Evolutionary conservation across 257 asterid species (phyloP).

Genomic region (Schizonepeta tenuifolia): DNA sequence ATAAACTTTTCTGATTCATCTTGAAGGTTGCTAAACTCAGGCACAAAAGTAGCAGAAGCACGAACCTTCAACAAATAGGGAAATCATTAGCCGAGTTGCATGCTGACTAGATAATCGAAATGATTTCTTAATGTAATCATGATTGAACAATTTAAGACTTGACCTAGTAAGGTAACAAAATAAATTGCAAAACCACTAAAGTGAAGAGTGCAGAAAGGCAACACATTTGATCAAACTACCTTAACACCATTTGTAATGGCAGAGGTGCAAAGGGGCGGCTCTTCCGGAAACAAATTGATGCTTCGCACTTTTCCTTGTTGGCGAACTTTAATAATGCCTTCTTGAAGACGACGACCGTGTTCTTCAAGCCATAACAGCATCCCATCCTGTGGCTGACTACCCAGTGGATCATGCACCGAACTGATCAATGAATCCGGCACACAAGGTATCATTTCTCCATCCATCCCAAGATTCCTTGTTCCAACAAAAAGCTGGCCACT

Average conservation of each 20-base stretch:
- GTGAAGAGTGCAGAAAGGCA: background rate
- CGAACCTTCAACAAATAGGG: slow-evolving; percentile 64
- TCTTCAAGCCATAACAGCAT: slow-evolving; percentile 94
- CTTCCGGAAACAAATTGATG: slow-evolving; percentile 78
- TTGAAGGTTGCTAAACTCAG: slow-evolving; percentile 74
- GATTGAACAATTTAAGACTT: slow-evolving; percentile 1
- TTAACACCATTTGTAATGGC: slow-evolving; percentile 81
- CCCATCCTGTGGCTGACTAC: slow-evolving; percentile 68
- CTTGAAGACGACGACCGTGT: slow-evolving; percentile 68
- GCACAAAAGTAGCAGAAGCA: slow-evolving; percentile 84
- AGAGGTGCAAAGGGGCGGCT: slow-evolving; percentile 68
- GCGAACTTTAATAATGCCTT: slow-evolving; percentile 64
- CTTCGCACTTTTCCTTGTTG: slow-evolving; percentile 56
- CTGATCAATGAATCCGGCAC: slow-evolving; percentile 66
- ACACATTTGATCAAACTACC: slow-evolving; percentile 45
- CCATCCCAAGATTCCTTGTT: slow-evolving; percentile 65
- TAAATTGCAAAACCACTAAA: background rate
- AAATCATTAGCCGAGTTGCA: slow-evolving; percentile 20
- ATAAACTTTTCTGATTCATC: slow-evolving; percentile 53
- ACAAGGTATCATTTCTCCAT: slow-evolving; percentile 86
- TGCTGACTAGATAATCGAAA: background rate
- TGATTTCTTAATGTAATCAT: background rate
- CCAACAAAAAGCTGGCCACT: slow-evolving; percentile 87
- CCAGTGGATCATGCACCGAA: slow-evolving; percentile 51
- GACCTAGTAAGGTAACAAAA: background rate